These are phyloP conservation scores for Lasiosphaeria hispida DNA, from an alignment of 495 filamentous ascomycete genomes.

Conservation along the genomic window DNA sequence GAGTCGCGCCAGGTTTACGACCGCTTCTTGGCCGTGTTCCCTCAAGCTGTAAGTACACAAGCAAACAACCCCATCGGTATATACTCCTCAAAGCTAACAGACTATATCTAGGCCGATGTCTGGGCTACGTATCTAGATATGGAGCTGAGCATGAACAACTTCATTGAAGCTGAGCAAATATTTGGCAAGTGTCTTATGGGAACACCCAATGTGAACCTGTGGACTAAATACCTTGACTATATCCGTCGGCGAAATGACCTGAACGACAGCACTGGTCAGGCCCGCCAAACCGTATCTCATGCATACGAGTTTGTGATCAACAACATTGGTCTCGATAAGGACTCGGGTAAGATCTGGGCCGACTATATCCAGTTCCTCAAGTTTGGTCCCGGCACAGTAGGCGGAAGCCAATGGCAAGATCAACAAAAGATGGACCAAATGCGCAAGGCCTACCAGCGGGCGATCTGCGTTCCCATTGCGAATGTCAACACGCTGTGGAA, in stretches of 20 bases:
- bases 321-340: constrained; percentile 86
- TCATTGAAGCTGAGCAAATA: constrained; percentile 72
- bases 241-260: constrained; percentile 87
- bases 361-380: constrained; percentile 92
- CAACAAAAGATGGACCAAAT: constrained; percentile 95
- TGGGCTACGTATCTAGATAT: constrained; percentile 84
- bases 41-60: constrained; percentile 72
- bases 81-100: constrained; percentile 23
- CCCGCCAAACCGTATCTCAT: constrained; percentile 71
- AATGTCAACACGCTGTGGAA: constrained; percentile 85
- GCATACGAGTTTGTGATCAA: constrained; percentile 90
- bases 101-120: constrained; percentile 67
- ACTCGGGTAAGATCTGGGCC: constrained; percentile 85
- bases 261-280: constrained; percentile 71
- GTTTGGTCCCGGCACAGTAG: constrained; percentile 75
- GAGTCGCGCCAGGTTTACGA: constrained; percentile 80
- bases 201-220: constrained; percentile 78
- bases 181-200: constrained; percentile 71
- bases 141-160: constrained; percentile 81
- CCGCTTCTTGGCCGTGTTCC: constrained; percentile 81
- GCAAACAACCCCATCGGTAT: no score
- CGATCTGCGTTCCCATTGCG: constrained; percentile 77
- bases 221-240: constrained; percentile 93
- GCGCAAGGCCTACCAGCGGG: constrained; percentile 85
- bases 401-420: constrained; percentile 89